phyloP scores from a whole-genome alignment of 192 early-diverging fungal genomes.

The Gaertneriomyces semiglobifer region DNA sequence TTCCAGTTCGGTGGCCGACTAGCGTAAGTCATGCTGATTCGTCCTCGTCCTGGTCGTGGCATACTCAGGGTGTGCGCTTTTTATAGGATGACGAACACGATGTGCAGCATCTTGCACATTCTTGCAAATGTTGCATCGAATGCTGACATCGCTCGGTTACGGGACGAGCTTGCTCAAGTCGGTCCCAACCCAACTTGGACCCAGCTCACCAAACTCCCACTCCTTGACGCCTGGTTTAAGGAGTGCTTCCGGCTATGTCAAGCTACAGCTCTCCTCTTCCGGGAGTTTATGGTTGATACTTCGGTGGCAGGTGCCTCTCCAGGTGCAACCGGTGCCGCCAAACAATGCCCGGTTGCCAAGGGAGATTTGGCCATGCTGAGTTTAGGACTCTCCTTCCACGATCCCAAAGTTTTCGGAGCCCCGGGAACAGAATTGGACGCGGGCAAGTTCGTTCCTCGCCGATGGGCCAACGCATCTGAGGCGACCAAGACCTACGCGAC shows the following conservation, averaged over 20 bases:
- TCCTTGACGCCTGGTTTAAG: background rate
- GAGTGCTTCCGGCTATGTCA: background rate
- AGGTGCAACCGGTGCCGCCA: background rate
- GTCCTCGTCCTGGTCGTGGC: no score
- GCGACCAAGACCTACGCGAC: background rate
- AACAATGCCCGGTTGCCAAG: constrained; percentile 1
- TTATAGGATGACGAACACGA: background rate
- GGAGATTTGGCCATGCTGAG: constrained; percentile 2
- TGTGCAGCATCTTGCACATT: constrained; percentile 3
- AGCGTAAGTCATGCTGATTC: background rate
- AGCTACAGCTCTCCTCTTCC: background rate
- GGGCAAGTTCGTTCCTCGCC: background rate
- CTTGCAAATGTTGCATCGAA: background rate
- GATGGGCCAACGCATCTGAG: background rate
- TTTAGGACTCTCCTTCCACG: background rate
- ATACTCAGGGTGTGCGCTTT: no score
- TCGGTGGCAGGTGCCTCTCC: background rate
- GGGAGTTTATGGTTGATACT: background rate
- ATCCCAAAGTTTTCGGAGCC: background rate
- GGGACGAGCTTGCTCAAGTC: background rate
- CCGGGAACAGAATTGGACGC: background rate
- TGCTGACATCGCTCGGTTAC: background rate
- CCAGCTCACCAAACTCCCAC: background rate
- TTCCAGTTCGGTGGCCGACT: background rate
- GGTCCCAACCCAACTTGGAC: background rate